A percentile compares a stretch with the other conserved stretches of the same genome.
Conservation (phyloP, 2,329 filamentous ascomycete species). For the Fusarium tupiense region DNA sequence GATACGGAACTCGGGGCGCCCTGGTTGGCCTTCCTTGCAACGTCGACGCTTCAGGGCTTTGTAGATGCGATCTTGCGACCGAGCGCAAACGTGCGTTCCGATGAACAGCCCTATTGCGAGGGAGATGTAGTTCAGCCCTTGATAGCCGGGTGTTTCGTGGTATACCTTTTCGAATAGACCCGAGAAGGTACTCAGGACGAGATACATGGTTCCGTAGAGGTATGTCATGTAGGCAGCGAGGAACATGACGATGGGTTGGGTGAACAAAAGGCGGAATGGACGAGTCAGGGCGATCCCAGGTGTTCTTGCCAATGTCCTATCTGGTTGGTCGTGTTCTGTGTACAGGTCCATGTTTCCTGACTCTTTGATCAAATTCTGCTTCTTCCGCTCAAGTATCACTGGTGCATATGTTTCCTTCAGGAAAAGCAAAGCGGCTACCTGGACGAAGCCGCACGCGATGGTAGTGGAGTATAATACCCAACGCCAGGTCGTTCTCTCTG, state of each 20-base stretch:
- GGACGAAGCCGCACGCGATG: conserved; percentile 12
- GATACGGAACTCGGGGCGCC: not conserved
- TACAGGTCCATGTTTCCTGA: not conserved
- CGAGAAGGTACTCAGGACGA: not conserved
- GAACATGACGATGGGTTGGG: not conserved
- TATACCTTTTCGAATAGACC: not conserved
- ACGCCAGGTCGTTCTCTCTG: conserved; percentile 66
- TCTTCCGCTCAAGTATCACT: not conserved
- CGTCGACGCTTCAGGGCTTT: not conserved
- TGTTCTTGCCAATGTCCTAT: not conserved
- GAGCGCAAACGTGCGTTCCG: not conserved
- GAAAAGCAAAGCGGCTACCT: not conserved
- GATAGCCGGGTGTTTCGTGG: not conserved
- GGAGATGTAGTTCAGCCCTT: not conserved
- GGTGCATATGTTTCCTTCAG: not conserved
- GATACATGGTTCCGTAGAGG: not conserved
- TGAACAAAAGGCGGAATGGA: not conserved
- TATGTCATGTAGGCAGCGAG: not conserved
- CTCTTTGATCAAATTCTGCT: conserved; percentile 29
- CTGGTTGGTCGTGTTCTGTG: not conserved
- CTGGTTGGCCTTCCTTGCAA: not conserved
- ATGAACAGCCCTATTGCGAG: not conserved
- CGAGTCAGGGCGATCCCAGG: not conserved
- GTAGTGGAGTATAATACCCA: conserved; percentile 63
- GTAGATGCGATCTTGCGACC: not conserved